Percentiles rank a stretch among this genome's conserved stretches.
Conservation (phyloP, 2,329 filamentous ascomycete genomes). For the Hymenoscyphus linearis region DNA sequence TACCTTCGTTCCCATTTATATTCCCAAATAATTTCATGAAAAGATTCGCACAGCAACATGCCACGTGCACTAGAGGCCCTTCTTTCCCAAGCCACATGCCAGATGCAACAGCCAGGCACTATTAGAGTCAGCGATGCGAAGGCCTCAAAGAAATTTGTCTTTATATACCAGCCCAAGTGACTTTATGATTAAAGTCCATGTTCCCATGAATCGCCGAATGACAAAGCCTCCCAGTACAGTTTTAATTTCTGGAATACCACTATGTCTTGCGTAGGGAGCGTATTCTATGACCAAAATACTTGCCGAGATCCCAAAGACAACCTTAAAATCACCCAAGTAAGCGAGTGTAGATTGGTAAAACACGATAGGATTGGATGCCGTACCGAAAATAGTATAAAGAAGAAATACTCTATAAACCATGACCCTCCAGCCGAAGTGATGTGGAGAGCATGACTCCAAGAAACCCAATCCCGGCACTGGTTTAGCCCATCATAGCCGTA, state of each 20-base stretch:
- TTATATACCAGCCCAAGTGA: slow-evolving; percentile 72
- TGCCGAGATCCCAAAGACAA: slow-evolving; percentile 72
- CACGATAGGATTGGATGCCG: slow-evolving; percentile 25
- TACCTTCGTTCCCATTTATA: slow-evolving; percentile 83
- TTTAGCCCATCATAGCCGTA: slow-evolving; percentile 80
- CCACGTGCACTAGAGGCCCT: slow-evolving; percentile 90
- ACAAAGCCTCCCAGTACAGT: slow-evolving; percentile 91
- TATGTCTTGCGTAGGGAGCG: slow-evolving; percentile 84
- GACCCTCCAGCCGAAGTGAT: slow-evolving; percentile 60
- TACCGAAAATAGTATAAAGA: slow-evolving; percentile 83
- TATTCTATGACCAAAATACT: slow-evolving; percentile 78
- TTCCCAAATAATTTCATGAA: slow-evolving; percentile 84
- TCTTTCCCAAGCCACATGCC: slow-evolving; percentile 97
- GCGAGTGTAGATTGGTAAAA: background rate
- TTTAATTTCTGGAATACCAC: slow-evolving; percentile 97
- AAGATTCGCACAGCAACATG: slow-evolving; percentile 91
- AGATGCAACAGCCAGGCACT: slow-evolving; percentile 87
- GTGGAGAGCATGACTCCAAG: slow-evolving; percentile 74
- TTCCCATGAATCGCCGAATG: slow-evolving; percentile 78
- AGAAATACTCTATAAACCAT: slow-evolving; percentile 81
- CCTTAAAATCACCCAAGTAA: slow-evolving; percentile 37
- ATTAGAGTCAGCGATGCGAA: slow-evolving; percentile 2
- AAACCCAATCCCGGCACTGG: slow-evolving; percentile 80
- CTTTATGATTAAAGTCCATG: slow-evolving; percentile 86
- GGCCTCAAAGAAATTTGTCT: background rate